phyloP scores from a whole-genome alignment of 352 stramenopile genomes.

The Elongisporangium anandrum region DNA sequence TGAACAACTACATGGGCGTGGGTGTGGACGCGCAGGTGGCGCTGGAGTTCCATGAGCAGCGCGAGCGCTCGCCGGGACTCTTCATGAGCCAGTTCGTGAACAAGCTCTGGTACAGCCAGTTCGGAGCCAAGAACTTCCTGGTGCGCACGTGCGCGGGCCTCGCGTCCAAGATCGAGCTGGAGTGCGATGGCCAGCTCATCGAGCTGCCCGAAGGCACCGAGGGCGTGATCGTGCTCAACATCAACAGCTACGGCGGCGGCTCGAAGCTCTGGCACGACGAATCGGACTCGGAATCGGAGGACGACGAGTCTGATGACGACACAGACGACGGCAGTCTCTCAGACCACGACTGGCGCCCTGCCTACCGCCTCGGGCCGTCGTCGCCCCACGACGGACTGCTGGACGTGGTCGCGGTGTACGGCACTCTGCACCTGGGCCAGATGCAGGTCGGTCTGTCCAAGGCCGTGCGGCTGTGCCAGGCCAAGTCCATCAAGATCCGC shows the following conservation, averaged over 20 bases:
- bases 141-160: slow-evolving; percentile 78
- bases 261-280: slow-evolving; percentile 87
- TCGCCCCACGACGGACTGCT: slow-evolving; percentile 89
- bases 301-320: slow-evolving; percentile 38
- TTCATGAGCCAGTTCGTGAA: slow-evolving; percentile 91
- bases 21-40: slow-evolving; percentile 90
- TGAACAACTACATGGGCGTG: slow-evolving; percentile 85
- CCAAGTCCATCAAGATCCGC: slow-evolving; percentile 49
- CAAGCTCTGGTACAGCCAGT: slow-evolving; percentile 90
- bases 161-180: slow-evolving; percentile 65
- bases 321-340: slow-evolving; percentile 22
- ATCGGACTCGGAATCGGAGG: slow-evolving; percentile 56
- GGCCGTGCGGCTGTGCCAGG: slow-evolving; percentile 71
- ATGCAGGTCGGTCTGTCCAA: slow-evolving; percentile 89
- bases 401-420: slow-evolving; percentile 92
- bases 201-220: slow-evolving; percentile 69
- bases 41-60: slow-evolving; percentile 88
- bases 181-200: slow-evolving; percentile 77
- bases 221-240: slow-evolving; percentile 86
- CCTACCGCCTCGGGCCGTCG: slow-evolving; percentile 37
- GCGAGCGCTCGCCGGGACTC: slow-evolving; percentile 77
- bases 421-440: slow-evolving; percentile 92
- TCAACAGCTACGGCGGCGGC: slow-evolving; percentile 85
- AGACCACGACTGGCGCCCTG: not conserved
- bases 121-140: slow-evolving; percentile 86